Evolutionary conservation across 768 basidiomycete genomes (phyloP).

Genomic region (Hypsizygus marmoreus): DNA sequence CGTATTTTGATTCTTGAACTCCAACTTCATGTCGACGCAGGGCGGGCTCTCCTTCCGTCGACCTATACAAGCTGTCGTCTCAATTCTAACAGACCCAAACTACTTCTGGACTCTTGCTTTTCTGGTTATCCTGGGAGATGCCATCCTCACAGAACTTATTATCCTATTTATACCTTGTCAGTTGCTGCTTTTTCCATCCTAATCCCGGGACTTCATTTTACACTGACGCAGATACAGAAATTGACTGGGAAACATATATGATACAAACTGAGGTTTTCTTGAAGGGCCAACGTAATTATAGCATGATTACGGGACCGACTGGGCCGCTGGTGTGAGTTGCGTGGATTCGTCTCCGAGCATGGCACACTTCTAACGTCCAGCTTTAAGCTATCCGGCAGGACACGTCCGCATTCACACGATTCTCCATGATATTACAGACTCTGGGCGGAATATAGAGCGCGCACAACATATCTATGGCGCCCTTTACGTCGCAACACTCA

Average conservation of each 20-base stretch:
- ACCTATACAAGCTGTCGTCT: conserved; percentile 22
- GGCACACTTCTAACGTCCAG: conserved; percentile 4
- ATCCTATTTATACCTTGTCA: conserved; percentile 83
- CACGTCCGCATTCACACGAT: conserved; percentile 82
- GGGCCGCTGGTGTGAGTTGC: conserved; percentile 83
- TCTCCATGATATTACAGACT: conserved; percentile 63
- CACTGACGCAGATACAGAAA: conserved; percentile 82
- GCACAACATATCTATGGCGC: conserved; percentile 80
- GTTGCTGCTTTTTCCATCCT: conserved; percentile 24
- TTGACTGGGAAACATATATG: conserved; percentile 98
- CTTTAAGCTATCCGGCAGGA: conserved; percentile 86
- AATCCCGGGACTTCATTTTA: conserved; percentile 5
- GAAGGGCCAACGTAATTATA: conserved; percentile 83
- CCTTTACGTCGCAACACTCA: conserved; percentile 70
- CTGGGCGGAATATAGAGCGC: conserved; percentile 56
- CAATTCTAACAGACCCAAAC: conserved; percentile 51
- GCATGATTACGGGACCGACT: conserved; percentile 81
- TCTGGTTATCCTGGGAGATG: conserved; percentile 74
- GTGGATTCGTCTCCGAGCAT: neutral
- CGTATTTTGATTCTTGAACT: neutral
- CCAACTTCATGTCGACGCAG: conserved; percentile 16
- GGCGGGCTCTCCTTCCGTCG: conserved; percentile 4
- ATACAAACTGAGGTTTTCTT: conserved; percentile 78
- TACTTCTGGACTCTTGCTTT: conserved; percentile 71
- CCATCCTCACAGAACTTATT: conserved; percentile 75